Conservation (phyloP, 495 filamentous ascomycete species). For the Talaromyces thailandensis region DNA sequence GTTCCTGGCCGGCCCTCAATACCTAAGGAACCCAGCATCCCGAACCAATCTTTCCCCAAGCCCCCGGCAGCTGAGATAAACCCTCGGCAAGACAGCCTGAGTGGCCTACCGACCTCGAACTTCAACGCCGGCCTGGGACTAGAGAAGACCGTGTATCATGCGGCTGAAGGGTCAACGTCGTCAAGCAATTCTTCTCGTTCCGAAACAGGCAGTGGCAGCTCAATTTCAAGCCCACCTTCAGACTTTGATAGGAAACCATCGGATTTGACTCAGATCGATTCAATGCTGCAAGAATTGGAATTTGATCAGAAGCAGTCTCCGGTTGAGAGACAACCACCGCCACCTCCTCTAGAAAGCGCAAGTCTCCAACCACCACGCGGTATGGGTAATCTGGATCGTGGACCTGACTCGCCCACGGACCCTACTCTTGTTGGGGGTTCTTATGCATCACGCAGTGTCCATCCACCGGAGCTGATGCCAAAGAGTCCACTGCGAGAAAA, state of each 20-base stretch:
- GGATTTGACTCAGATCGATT: constrained; percentile 23
- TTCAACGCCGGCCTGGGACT: constrained; percentile 33
- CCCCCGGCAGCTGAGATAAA: neutral
- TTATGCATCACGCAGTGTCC: neutral
- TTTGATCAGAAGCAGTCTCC: neutral
- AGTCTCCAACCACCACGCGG: neutral
- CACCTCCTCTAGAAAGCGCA: neutral
- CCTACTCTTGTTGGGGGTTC: constrained; percentile 30
- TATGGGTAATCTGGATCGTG: neutral
- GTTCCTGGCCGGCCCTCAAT: constrained; percentile 1
- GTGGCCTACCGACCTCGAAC: constrained; percentile 25
- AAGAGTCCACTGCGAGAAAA: constrained; percentile 4
- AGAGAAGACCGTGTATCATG: constrained; percentile 48
- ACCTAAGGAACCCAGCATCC: constrained; percentile 13
- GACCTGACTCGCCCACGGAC: constrained; percentile 52
- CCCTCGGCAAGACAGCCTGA: constrained; percentile 7
- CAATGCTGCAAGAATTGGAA: constrained; percentile 26
- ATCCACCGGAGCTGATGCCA: constrained; percentile 12
- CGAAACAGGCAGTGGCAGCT: constrained; percentile 57
- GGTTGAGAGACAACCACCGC: neutral
- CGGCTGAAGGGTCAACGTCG: constrained; percentile 54
- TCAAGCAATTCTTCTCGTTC: constrained; percentile 63
- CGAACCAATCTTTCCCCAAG: neutral
- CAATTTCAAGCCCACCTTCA: constrained; percentile 52
- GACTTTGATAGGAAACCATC: constrained; percentile 26